Conservation (phyloP, 768 basidiomycete species). For the Asterophora lycoperdoides region DNA sequence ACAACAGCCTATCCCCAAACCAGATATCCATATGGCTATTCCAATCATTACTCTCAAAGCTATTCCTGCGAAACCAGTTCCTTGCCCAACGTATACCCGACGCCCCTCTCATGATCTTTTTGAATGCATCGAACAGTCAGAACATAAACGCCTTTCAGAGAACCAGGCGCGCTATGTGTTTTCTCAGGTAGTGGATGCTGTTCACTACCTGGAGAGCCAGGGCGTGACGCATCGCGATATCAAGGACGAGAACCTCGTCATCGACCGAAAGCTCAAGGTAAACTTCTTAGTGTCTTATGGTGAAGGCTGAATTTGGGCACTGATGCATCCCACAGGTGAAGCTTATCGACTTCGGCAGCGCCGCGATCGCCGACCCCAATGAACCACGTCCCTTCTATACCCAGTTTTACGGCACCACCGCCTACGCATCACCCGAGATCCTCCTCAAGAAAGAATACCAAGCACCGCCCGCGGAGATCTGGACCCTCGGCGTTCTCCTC, state of each 20-base stretch:
- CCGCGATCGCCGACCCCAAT: slow-evolving; percentile 65
- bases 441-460: slow-evolving; percentile 85
- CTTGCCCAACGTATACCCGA: slow-evolving; percentile 48
- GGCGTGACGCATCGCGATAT: slow-evolving; percentile 95
- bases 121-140: slow-evolving; percentile 89
- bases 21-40: not conserved
- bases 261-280: slow-evolving; percentile 70
- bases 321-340: slow-evolving; percentile 57
- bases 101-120: slow-evolving; percentile 90
- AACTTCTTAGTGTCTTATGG: slow-evolving; percentile 7
- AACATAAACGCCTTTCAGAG: slow-evolving; percentile 76
- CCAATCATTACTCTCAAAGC: slow-evolving; percentile 12
- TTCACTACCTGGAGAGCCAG: slow-evolving; percentile 71
- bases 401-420: slow-evolving; percentile 89
- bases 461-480: slow-evolving; percentile 92
- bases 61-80: slow-evolving; percentile 17
- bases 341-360: slow-evolving; percentile 93
- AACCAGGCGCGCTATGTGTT: slow-evolving; percentile 79
- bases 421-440: slow-evolving; percentile 94
- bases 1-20: slow-evolving; percentile 1
- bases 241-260: slow-evolving; percentile 93
- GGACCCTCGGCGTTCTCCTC: slow-evolving; percentile 93
- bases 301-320: not conserved
- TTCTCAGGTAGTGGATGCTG: slow-evolving; percentile 81
- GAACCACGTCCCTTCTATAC: slow-evolving; percentile 64